phyloP scores from a whole-genome alignment of 345 rosid genomes.

The Eucalyptus curtisii region DNA sequence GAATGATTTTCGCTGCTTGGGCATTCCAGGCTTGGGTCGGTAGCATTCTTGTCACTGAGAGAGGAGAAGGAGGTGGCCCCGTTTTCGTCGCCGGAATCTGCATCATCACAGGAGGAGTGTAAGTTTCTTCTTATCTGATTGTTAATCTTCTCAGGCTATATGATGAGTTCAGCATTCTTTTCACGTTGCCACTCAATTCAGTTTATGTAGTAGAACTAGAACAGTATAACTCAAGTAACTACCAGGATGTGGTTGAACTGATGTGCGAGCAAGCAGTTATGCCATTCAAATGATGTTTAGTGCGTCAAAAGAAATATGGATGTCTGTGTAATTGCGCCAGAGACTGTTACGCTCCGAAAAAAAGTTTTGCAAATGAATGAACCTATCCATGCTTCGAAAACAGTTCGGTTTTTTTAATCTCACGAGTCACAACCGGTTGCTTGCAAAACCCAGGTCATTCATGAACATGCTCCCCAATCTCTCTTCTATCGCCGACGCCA shows the following conservation, averaged over 20 bases:
- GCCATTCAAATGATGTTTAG: not conserved
- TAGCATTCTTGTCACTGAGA: slow-evolving; percentile 29
- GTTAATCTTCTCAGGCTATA: slow-evolving; percentile 8
- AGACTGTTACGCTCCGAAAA: not conserved
- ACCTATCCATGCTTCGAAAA: not conserved
- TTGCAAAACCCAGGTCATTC: slow-evolving; percentile 9
- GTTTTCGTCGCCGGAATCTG: slow-evolving; percentile 28
- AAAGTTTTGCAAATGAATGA: not conserved
- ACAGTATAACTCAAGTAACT: not conserved
- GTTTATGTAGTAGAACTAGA: not conserved
- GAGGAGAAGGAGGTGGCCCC: slow-evolving; percentile 34
- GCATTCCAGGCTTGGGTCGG: slow-evolving; percentile 47
- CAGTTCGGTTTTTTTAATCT: not conserved
- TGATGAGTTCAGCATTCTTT: not conserved
- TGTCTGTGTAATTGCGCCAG: not conserved
- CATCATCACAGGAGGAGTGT: slow-evolving; percentile 37
- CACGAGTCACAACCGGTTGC: not conserved
- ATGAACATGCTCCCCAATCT: slow-evolving; percentile 34
- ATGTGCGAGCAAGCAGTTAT: not conserved
- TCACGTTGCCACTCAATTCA: not conserved
- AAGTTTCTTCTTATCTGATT: slow-evolving; percentile 14
- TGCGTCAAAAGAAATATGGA: not conserved
- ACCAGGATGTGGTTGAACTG: not conserved
- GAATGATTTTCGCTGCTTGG: slow-evolving; percentile 36
- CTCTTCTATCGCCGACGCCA: slow-evolving; percentile 24